Base-by-base conservation (phyloP, 2,329 filamentous ascomycete species). In the Stemphylium vesicarium region DNA sequence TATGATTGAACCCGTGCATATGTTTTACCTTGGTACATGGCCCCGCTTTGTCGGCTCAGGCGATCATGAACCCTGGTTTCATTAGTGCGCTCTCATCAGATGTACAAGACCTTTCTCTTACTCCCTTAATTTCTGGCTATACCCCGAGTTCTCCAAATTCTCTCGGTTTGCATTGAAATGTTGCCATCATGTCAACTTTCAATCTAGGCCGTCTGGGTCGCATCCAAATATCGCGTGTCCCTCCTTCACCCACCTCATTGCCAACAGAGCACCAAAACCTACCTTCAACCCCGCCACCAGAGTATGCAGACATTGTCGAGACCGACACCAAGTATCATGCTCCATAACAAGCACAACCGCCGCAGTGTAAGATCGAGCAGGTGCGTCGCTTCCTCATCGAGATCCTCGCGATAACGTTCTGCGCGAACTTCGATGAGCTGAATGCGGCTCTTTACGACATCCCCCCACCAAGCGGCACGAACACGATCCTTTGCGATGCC, bases 151-250 rank as follows among this genome's bases (percentile, higher is more conserved):
- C 12, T 20, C 15, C 4, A 18, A 32, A 16, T 4, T 33, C 15
- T 2, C 4, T 43, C 18, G 15, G 20, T 10, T 33, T 43, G 41
- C 11, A 43, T 24, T n/a, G 8, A n/a, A 15, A 31, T 37, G 29
- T 13, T 29, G 15, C 24, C 16, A 38, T 40, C 11, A 48, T 40
- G 15, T 35, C 45, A 24, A n/a, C n/a, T 1, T 40, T 40, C 36
- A 24, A 4, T 29, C 18, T 41, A n/a, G 46, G 37, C 24, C 36
- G 46, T 35, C 37, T 49, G 13, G 46, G 46, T 24, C 46, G 46
- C 7, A 16, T 49, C 37, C 26, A 41, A 32, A 18, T 41, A 41
- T 49, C 46, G 5, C 18, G 37, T 40, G n/a, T n/a, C n/a, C 46
- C 40, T 41, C 37, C 46, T 33, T 22, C 26, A 26, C 10, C 22